Evolutionary conservation across 2,329 filamentous ascomycete species (phyloP).

Genomic region (Nothomitra cinnamomea): DNA sequence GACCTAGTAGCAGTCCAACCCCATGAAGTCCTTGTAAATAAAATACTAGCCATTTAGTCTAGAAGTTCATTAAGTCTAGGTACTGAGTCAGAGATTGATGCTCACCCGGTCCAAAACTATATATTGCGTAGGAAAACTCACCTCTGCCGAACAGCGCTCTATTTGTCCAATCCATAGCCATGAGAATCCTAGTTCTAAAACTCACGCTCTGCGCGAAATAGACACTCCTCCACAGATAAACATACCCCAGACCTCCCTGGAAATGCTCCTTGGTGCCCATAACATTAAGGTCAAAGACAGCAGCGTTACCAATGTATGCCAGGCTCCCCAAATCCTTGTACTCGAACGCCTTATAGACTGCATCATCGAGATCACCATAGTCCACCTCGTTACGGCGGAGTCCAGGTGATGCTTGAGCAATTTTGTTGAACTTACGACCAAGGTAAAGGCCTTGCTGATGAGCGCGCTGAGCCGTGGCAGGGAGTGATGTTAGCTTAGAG

Average conservation of each 20-base stretch:
- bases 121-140: constrained; percentile 29
- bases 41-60: background rate
- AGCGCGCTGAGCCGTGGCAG: constrained; percentile 87
- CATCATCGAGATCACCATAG: constrained; percentile 81
- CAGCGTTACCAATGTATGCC: constrained; percentile 91
- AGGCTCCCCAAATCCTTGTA: constrained; percentile 83
- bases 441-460: constrained; percentile 93
- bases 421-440: constrained; percentile 82
- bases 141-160: constrained; percentile 87
- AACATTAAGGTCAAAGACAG: constrained; percentile 79
- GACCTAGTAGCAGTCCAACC: too few relatives aligned
- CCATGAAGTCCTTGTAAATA: too few relatives aligned
- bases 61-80: constrained; percentile 4
- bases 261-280: constrained; percentile 35
- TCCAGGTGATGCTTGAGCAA: constrained; percentile 60
- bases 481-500: constrained; percentile 80
- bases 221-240: constrained; percentile 89
- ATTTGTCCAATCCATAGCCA: constrained; percentile 99
- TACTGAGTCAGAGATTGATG: background rate
- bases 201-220: constrained; percentile 98
- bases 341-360: constrained; percentile 85
- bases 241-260: constrained; percentile 72
- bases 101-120: background rate
- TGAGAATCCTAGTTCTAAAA: constrained; percentile 66
- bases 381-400: constrained; percentile 63